A percentile compares a stretch with the other conserved stretches of the same genome.
Conservation (phyloP, 108 stramenopile genomes). For the Ochromonas danica region DNA sequence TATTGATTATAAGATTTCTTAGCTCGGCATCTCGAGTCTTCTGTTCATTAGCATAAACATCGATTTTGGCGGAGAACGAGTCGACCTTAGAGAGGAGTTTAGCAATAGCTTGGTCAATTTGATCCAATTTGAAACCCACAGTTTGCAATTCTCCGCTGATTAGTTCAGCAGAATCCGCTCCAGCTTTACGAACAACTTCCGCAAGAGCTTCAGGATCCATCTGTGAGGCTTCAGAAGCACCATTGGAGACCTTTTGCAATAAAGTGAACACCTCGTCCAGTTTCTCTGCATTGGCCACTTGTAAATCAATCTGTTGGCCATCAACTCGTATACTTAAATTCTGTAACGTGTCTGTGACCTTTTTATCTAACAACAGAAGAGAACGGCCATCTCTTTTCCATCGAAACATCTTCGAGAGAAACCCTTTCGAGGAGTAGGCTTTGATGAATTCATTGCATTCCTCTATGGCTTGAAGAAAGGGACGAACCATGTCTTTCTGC, state of each 20-base stretch:
- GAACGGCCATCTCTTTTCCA: neutral
- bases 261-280: neutral
- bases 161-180: neutral
- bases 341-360: neutral
- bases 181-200: neutral
- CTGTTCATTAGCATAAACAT: neutral
- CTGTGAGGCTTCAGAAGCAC: neutral
- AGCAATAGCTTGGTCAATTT: neutral
- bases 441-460: conserved; percentile 3
- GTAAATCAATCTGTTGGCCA: conserved; percentile 3
- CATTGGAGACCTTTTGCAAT: neutral
- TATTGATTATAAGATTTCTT: neutral
- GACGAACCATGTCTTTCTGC: neutral
- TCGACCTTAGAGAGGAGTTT: neutral
- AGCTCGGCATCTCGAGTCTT: neutral
- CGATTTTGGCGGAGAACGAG: neutral
- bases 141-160: neutral
- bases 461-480: neutral
- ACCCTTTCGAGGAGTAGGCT: neutral
- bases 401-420: conserved; percentile 1
- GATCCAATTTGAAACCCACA: neutral
- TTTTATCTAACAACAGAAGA: neutral
- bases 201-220: neutral
- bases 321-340: neutral
- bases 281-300: neutral